Conservation (phyloP, 257 asterid genomes). For the Solanum microdontum region DNA sequence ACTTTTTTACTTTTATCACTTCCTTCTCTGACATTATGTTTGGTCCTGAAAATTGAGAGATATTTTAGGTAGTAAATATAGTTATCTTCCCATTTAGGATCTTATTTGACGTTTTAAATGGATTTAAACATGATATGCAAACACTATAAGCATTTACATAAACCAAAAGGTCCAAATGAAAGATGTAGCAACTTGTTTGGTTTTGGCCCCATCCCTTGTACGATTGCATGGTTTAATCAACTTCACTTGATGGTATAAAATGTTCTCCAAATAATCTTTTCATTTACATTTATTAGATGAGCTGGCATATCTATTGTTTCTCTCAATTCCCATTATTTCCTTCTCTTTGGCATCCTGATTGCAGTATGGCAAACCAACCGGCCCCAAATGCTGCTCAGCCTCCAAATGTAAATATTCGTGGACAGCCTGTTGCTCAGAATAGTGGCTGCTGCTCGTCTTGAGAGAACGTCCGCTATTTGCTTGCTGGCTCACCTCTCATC, state of each 20-base stretch:
- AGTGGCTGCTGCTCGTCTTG: conserved; percentile 40
- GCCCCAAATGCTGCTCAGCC: conserved; percentile 21
- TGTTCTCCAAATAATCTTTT: neutral
- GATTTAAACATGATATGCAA: neutral
- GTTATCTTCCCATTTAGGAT: neutral
- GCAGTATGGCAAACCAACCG: conserved; percentile 51
- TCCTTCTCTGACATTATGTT: neutral
- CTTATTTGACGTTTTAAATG: neutral
- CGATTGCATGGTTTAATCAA: neutral
- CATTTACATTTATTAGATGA: neutral
- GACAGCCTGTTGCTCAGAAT: conserved; percentile 36
- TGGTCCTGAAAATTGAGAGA: neutral
- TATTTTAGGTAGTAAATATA: neutral
- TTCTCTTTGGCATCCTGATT: neutral
- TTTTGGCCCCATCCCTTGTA: neutral
- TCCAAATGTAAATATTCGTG: conserved; percentile 35
- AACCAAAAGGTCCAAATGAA: neutral
- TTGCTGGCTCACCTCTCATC: neutral
- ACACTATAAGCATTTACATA: neutral
- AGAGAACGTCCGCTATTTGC: neutral
- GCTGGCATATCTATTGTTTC: neutral
- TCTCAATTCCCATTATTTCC: neutral
- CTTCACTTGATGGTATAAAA: neutral
- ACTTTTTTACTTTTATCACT: neutral
- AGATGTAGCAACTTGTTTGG: neutral